phyloP scores from a whole-genome alignment of 1,139 yeast species.

The Pichia inconspicua region DNA sequence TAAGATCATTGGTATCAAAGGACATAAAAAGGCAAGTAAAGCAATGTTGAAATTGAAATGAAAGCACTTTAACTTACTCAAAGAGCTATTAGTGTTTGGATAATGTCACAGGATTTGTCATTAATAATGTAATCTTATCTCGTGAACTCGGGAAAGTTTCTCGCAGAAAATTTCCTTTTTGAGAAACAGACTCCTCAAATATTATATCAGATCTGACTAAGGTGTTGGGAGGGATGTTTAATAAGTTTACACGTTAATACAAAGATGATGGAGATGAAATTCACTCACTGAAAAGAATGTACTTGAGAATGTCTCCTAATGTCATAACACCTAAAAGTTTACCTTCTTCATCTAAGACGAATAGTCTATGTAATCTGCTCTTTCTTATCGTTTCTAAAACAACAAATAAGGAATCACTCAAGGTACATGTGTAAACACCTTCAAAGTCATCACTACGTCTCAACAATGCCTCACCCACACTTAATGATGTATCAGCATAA shows the following conservation, averaged over 20 bases:
- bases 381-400: slow-evolving; percentile 91
- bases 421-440: slow-evolving; percentile 95
- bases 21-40: neutral
- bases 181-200: neutral
- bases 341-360: slow-evolving; percentile 82
- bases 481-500: slow-evolving; percentile 80
- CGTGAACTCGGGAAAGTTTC: neutral
- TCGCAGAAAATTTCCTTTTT: neutral
- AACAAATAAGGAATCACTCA: slow-evolving; percentile 78
- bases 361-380: slow-evolving; percentile 83
- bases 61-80: neutral
- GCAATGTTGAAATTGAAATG: neutral
- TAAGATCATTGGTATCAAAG: neutral
- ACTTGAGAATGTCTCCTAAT: slow-evolving; percentile 82
- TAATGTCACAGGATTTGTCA: neutral
- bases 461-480: slow-evolving; percentile 94
- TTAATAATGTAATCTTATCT: neutral
- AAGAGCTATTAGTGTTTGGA: too few relatives aligned
- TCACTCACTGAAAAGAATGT: slow-evolving; percentile 50
- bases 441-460: slow-evolving; percentile 94
- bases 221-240: neutral
- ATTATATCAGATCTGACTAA: too few relatives aligned
- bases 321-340: slow-evolving; percentile 78
- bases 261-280: slow-evolving; percentile 18
- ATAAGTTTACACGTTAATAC: neutral